Conservation (phyloP, 2,329 filamentous ascomycete species). For the Xylariaceae sp. region DNA sequence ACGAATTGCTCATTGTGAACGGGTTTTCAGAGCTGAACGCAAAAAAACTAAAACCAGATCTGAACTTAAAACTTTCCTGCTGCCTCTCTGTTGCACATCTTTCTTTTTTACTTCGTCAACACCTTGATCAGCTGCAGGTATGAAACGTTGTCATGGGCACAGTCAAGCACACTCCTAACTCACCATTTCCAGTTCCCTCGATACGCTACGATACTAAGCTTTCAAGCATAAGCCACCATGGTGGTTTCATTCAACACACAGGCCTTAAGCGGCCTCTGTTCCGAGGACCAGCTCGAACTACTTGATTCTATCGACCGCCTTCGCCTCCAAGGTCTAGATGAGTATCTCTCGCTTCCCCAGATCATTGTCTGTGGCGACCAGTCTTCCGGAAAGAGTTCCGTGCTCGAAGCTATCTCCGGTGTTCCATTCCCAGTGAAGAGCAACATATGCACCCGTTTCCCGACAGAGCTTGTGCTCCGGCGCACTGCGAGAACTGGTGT, state of each 20-base stretch:
- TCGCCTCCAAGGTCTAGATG: conserved; percentile 34
- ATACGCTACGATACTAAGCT: too few relatives aligned
- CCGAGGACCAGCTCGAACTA: conserved; percentile 34
- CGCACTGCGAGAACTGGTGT: conserved; percentile 34
- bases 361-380: conserved; percentile 60
- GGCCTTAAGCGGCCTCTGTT: conserved; percentile 23
- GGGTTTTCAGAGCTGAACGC: too few relatives aligned
- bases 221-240: conserved; percentile 21
- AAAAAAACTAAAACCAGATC: too few relatives aligned
- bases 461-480: conserved; percentile 58
- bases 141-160: too few relatives aligned
- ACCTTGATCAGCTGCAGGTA: too few relatives aligned
- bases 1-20: too few relatives aligned
- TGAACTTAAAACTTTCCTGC: too few relatives aligned
- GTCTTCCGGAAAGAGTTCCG: conserved; percentile 60
- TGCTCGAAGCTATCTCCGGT: conserved; percentile 60
- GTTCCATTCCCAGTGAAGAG: conserved; percentile 57
- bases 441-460: conserved; percentile 58
- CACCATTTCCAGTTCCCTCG: too few relatives aligned
- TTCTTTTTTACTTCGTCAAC: too few relatives aligned
- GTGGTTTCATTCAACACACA: conserved; percentile 22
- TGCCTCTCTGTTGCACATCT: too few relatives aligned
- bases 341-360: conserved; percentile 40
- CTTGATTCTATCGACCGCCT: conserved; percentile 39
- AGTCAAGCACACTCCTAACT: too few relatives aligned